Conservation (phyloP, 2,329 filamentous ascomycete species). For the Aureobasidium melanogenum region DNA sequence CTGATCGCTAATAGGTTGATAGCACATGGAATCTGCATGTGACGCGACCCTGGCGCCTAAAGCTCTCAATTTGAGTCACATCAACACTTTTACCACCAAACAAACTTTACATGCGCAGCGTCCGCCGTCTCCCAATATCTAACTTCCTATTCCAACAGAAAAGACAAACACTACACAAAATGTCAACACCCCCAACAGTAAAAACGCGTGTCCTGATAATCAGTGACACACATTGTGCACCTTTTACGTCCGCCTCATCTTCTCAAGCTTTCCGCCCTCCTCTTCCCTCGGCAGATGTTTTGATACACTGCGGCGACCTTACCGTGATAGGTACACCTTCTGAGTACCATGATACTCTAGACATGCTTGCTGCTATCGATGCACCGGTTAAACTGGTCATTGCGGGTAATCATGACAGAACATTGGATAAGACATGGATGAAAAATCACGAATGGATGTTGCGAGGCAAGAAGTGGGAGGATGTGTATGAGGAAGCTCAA, state of each 20-base stretch:
- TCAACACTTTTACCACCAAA: not conserved
- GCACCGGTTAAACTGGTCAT: slow-evolving; percentile 54
- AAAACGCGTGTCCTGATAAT: slow-evolving; percentile 37
- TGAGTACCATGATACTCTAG: slow-evolving; percentile 41
- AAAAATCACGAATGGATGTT: slow-evolving; percentile 4
- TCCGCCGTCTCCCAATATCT: too few relatives aligned
- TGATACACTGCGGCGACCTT: slow-evolving; percentile 52
- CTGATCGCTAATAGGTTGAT: too few relatives aligned
- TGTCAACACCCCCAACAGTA: slow-evolving; percentile 14
- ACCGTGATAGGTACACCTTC: slow-evolving; percentile 41
- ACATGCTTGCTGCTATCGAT: slow-evolving; percentile 39
- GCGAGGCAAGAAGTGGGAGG: slow-evolving; percentile 14
- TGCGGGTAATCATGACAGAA: slow-evolving; percentile 54
- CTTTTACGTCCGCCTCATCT: slow-evolving; percentile 5
- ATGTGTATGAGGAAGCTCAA: slow-evolving; percentile 22
- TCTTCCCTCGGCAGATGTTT: slow-evolving; percentile 43
- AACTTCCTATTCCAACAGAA: not conserved
- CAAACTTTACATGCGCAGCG: not conserved
- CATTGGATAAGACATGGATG: slow-evolving; percentile 40
- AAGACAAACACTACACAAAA: not conserved
- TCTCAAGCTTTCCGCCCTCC: slow-evolving; percentile 25
- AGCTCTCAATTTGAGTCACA: not conserved
- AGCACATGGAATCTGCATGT: too few relatives aligned
- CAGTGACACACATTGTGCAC: slow-evolving; percentile 34
- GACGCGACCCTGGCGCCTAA: not conserved